Evolutionary conservation across 495 filamentous ascomycete genomes (phyloP).

Genomic region (Articulospora tetracladia): DNA sequence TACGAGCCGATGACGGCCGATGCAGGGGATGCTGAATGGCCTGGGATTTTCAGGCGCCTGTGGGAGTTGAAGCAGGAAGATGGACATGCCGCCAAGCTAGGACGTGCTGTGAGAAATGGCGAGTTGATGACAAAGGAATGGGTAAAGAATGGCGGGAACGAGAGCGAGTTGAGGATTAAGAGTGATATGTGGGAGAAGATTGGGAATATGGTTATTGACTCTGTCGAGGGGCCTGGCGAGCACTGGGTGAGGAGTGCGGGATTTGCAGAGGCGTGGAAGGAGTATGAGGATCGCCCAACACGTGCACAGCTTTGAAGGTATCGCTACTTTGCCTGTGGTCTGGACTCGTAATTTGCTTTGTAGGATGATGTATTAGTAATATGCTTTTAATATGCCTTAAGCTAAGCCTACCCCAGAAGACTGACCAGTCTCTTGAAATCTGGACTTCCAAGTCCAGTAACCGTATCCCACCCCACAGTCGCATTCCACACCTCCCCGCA

Average conservation of each 20-base stretch:
- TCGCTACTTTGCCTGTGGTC: too few relatives aligned
- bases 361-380: too few relatives aligned
- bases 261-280: conserved; percentile 55
- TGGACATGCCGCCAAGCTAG: conserved; percentile 73
- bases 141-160: conserved; percentile 36
- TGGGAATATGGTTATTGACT: conserved; percentile 60
- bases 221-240: conserved; percentile 39
- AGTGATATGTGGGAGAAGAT: conserved; percentile 69
- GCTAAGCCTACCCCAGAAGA: not conserved
- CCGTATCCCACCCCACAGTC: conserved; percentile 3
- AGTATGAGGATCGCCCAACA: not conserved
- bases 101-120: conserved; percentile 60
- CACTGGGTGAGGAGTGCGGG: conserved; percentile 56
- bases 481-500: conserved; percentile 2
- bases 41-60: conserved; percentile 50
- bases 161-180: conserved; percentile 46
- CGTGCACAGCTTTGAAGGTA: too few relatives aligned
- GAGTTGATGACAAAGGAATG: conserved; percentile 39
- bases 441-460: not conserved
- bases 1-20: conserved; percentile 33
- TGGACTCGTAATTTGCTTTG: too few relatives aligned
- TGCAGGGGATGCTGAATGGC: conserved; percentile 13
- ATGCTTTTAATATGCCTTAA: too few relatives aligned
- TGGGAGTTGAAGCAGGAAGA: conserved; percentile 57
- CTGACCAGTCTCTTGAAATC: not conserved